Conservation (phyloP, 1,284 basidiomycete species). For the Filobasidium uniguttulatum region DNA sequence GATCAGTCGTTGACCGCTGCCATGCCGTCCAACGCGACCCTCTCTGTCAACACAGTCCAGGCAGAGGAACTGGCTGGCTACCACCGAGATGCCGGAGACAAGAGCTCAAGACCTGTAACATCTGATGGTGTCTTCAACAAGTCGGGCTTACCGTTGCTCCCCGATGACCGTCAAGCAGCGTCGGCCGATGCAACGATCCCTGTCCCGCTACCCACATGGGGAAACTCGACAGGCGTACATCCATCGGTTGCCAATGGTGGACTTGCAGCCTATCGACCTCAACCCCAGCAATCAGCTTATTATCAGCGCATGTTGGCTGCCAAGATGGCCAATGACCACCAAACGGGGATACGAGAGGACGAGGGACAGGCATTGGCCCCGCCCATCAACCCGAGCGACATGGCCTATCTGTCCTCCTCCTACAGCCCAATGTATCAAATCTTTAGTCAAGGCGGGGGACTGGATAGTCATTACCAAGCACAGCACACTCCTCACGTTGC, state of each 20-base stretch:
- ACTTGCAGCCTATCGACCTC: background rate
- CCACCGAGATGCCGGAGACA: background rate
- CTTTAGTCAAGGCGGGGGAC: constrained; percentile 2
- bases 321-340: constrained; percentile 7
- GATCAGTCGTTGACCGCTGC: too few species aligned
- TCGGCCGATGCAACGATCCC: background rate
- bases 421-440: constrained; percentile 15
- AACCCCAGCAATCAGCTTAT: constrained; percentile 2
- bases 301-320: constrained; percentile 14
- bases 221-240: background rate
- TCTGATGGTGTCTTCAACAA: background rate
- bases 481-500: constrained; percentile 3
- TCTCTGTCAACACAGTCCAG: background rate
- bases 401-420: constrained; percentile 10
- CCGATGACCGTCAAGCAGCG: background rate
- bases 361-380: constrained; percentile 3
- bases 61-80: background rate
- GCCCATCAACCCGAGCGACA: constrained; percentile 2
- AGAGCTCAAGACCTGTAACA: background rate
- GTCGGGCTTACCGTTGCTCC: background rate
- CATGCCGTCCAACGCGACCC: too few species aligned
- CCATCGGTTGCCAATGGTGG: background rate
- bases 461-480: constrained; percentile 5
- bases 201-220: background rate
- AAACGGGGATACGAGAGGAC: background rate